phyloP scores from a whole-genome alignment of 2,329 filamentous ascomycete species.

The Botryotinia narcissicola region DNA sequence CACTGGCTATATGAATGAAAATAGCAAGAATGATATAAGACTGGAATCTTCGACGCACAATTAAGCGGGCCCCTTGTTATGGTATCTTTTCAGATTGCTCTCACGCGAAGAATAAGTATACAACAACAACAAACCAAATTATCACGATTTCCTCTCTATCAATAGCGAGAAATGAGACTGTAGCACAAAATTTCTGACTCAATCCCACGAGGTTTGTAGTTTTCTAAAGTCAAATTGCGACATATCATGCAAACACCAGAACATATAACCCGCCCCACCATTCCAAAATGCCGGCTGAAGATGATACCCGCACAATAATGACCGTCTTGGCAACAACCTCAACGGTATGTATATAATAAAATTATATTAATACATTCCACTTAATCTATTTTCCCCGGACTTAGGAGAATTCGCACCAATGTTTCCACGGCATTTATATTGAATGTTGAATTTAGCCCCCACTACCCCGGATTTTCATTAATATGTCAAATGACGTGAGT shows the following conservation, averaged over 20 bases:
- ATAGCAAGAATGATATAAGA: neutral
- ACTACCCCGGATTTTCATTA: constrained; percentile 7
- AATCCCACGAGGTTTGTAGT: neutral
- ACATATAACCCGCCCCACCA: neutral
- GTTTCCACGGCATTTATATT: neutral
- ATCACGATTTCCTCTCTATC: accelerated
- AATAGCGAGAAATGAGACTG: neutral
- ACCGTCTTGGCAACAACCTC: constrained; percentile 7
- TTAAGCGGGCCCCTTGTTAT: neutral
- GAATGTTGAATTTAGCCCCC: neutral
- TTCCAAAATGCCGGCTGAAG: constrained; percentile 13
- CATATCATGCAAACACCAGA: neutral
- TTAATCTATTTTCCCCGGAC: neutral
- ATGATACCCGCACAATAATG: neutral
- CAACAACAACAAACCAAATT: neutral
- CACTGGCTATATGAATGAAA: neutral
- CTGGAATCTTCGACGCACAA: neutral
- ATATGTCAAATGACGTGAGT: neutral
- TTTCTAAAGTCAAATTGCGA: neutral
- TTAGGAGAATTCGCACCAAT: neutral
- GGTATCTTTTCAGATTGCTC: neutral
- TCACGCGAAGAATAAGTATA: neutral
- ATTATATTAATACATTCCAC: neutral
- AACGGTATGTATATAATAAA: neutral
- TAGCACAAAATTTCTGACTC: neutral